Conservation (phyloP, 768 basidiomycete genomes). For the Collybia mongolica region DNA sequence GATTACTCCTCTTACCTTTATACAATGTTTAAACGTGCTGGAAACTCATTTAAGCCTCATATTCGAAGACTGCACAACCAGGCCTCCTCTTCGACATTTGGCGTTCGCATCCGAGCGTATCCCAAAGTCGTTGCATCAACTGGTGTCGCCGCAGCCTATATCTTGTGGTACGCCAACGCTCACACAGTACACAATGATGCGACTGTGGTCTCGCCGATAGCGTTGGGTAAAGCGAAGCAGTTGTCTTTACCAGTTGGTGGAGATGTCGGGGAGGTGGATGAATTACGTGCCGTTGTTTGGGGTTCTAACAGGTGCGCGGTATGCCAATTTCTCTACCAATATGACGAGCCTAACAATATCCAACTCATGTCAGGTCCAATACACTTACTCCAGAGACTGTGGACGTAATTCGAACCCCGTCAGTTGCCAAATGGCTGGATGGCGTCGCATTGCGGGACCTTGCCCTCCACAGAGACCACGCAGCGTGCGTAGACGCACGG, state of each 20-base stretch:
- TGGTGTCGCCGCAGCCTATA: constrained; percentile 30
- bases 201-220: not conserved
- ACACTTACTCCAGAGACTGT: constrained; percentile 38
- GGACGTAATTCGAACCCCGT: constrained; percentile 48
- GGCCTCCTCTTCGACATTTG: constrained; percentile 16
- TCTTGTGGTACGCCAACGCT: constrained; percentile 37
- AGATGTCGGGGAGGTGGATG: constrained; percentile 22
- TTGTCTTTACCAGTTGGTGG: constrained; percentile 7
- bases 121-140: constrained; percentile 23
- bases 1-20: not conserved
- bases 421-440: constrained; percentile 56
- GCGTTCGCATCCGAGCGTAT: constrained; percentile 11
- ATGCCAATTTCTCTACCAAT: not conserved
- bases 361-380: constrained; percentile 36
- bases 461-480: constrained; percentile 62
- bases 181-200: constrained; percentile 31
- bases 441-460: constrained; percentile 74
- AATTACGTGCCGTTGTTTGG: constrained; percentile 60
- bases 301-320: constrained; percentile 67
- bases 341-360: constrained; percentile 1
- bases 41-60: constrained; percentile 17
- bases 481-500: constrained; percentile 73
- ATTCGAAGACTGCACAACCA: constrained; percentile 24
- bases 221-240: constrained; percentile 12
- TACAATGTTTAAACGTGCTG: constrained; percentile 29